Evolutionary conservation across 257 asterid genomes (phyloP), one percentile per base, ranked within the genome.

Genomic region (Osmanthus fragrans): DNA sequence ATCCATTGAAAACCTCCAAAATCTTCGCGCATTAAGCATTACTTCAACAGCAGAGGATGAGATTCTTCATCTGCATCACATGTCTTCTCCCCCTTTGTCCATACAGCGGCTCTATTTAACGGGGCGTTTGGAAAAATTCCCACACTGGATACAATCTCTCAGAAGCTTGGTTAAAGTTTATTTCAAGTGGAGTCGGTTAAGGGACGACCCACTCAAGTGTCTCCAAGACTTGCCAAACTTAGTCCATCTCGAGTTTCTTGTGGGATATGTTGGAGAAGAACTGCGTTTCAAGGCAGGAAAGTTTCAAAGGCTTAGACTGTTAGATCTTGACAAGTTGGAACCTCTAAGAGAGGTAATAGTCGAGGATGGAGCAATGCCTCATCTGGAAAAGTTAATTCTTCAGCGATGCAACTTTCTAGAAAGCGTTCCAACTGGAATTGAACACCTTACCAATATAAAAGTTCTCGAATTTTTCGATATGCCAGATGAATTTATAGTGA

Each of bases 211-310:
- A 9, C 82, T 81, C 2, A 25, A 47, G 19, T 72, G 45, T n/a
- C 83, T 84, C n/a, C 79, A 80, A 72, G 78, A 75, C 42, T 63
- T 81, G 78, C 85, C 85, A 3, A 80, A 81, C 18, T 70, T 84
- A 2, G 73, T 77, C 67, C 70, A 75, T 18, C 83, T 84, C 16
- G 69, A 75, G 34, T 63, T 84, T 49, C 58, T 51, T 33, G 69
- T 7, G 11, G 81, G 71, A 21, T 84, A 67, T 73, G 33, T 39
- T 5, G 85, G 83, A 12, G 42, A 47, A 15, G 71, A 64, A 16
- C 69, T 84, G 23, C 27, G 58, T 39, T 84, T 84, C 75, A 73
- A 56, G 77, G 76, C 82, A 10, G 72, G 71, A 2, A 75, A 67
- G 54, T 80, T 84, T 75, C 85, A 71, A 27, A 79, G 19, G 71